A percentile compares a stretch with the other conserved stretches of the same genome.
phyloP scores from a whole-genome alignment of 2,329 filamentous ascomycete species.

The Verticillium klebahnii region DNA sequence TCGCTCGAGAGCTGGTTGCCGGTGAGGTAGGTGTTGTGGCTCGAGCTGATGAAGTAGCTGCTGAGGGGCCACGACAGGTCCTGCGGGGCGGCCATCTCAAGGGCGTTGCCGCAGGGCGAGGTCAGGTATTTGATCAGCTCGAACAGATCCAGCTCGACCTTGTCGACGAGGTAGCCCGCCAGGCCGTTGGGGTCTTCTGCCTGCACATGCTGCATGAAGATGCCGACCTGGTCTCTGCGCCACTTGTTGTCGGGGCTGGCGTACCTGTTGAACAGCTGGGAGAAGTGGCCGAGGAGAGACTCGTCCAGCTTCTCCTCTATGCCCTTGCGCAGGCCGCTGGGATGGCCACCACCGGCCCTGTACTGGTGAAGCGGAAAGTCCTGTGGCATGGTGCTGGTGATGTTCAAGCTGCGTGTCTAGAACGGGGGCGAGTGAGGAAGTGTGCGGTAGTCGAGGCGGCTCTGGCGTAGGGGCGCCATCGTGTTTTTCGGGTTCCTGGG shows the following conservation, averaged over 20 bases:
- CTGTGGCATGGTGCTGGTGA: background rate
- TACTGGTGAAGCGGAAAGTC: conserved; percentile 1
- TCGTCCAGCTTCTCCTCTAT: conserved; percentile 16
- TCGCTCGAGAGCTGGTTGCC: conserved; percentile 83
- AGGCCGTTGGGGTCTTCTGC: conserved; percentile 27
- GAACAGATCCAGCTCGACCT: conserved; percentile 37
- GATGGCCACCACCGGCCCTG: conserved; percentile 3
- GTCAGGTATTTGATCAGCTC: conserved; percentile 51
- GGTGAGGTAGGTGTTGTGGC: conserved; percentile 89
- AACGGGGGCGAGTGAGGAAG: too few relatives aligned
- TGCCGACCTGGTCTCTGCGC: conserved; percentile 36
- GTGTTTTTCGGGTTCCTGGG: too few relatives aligned
- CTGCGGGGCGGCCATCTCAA: conserved; percentile 30
- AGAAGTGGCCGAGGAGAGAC: conserved; percentile 34
- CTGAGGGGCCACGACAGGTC: conserved; percentile 73
- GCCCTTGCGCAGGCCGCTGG: conserved; percentile 1
- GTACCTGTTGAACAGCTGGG: conserved; percentile 40
- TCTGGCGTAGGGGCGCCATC: too few relatives aligned
- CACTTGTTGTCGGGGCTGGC: conserved; percentile 36
- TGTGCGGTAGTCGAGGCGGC: too few relatives aligned
- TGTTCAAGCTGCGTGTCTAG: too few relatives aligned
- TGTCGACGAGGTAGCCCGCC: conserved; percentile 8
- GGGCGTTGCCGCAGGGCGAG: conserved; percentile 38
- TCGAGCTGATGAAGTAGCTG: conserved; percentile 89
- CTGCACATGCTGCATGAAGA: conserved; percentile 43